Evolutionary conservation across 805 yeast species (phyloP).

Genomic region (Yarrowia divulgata): DNA sequence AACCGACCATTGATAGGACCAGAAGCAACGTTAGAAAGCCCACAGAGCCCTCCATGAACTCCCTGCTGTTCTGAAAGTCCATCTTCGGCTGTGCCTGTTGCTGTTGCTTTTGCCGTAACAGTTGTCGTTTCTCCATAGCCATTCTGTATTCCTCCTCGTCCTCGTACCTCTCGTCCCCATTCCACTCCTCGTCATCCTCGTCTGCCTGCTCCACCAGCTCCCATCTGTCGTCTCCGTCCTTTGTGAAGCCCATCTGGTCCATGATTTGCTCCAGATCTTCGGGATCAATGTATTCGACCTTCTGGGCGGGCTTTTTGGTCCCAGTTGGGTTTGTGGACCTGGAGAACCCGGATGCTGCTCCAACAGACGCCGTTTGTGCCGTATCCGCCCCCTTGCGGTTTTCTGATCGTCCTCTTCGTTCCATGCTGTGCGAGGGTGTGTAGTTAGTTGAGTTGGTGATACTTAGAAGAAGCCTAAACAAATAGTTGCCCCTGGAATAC

Average conservation of each 20-base stretch:
- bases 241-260: conserved; percentile 28
- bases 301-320: not conserved
- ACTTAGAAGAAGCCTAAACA: not conserved
- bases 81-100: not conserved
- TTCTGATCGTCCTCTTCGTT: not conserved
- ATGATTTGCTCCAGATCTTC: conserved; percentile 28
- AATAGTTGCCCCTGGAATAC: not conserved
- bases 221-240: conserved; percentile 17
- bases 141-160: conserved; percentile 17
- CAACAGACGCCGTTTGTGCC: not conserved
- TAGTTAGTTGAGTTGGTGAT: conserved; percentile 4
- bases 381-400: not conserved
- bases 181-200: conserved; percentile 8
- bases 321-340: not conserved
- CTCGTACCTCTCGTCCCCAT: not conserved
- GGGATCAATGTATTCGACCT: conserved; percentile 20
- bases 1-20: conserved; percentile 29
- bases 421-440: conserved; percentile 1
- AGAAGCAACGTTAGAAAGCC: conserved; percentile 20
- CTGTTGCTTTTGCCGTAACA: not conserved
- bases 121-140: not conserved
- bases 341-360: not conserved
- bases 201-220: conserved; percentile 18
- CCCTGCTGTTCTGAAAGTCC: conserved; percentile 22
- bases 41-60: conserved; percentile 34